phyloP scores from a whole-genome alignment of 202 grass and related monocot species.

The Miscanthus sacchariflorus region DNA sequence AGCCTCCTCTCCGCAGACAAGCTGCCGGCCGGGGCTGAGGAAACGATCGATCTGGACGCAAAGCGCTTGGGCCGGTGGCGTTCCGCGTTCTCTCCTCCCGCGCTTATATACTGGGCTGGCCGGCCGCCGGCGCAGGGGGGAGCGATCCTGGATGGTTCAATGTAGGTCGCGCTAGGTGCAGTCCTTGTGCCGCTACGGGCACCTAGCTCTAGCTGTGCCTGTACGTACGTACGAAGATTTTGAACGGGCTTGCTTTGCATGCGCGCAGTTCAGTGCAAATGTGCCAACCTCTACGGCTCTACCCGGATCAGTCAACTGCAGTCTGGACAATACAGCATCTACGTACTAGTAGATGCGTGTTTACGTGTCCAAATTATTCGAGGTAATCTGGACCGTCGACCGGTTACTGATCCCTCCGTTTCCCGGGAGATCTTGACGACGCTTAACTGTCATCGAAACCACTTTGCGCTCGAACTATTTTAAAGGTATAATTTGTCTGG shows the following conservation, averaged over 20 bases:
- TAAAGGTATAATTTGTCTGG: too few species aligned
- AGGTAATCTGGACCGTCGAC: neutral
- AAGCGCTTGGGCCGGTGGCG: neutral
- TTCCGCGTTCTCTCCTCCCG: neutral
- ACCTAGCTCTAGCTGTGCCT: slow-evolving; percentile 14
- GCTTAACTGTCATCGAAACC: neutral
- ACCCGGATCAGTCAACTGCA: neutral
- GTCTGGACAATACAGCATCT: neutral
- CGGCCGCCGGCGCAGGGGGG: too few species aligned
- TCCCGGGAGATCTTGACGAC: neutral
- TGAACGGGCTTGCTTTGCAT: slow-evolving; percentile 32
- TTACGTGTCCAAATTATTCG: neutral
- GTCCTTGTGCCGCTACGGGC: neutral
- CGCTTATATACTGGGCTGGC: neutral
- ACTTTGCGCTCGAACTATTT: too few species aligned
- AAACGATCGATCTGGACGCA: too few species aligned
- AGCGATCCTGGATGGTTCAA: neutral
- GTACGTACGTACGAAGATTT: slow-evolving; percentile 9
- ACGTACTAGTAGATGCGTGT: neutral
- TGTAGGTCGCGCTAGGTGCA: slow-evolving; percentile 9
- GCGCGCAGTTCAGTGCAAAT: slow-evolving; percentile 12
- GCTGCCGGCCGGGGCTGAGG: neutral
- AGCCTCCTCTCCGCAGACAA: neutral
- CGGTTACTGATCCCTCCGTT: neutral
- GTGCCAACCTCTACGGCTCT: neutral